Base-by-base conservation (phyloP, 2,329 filamentous ascomycete genomes). In the Ophiocordyceps camponoti-leonardi region DNA sequence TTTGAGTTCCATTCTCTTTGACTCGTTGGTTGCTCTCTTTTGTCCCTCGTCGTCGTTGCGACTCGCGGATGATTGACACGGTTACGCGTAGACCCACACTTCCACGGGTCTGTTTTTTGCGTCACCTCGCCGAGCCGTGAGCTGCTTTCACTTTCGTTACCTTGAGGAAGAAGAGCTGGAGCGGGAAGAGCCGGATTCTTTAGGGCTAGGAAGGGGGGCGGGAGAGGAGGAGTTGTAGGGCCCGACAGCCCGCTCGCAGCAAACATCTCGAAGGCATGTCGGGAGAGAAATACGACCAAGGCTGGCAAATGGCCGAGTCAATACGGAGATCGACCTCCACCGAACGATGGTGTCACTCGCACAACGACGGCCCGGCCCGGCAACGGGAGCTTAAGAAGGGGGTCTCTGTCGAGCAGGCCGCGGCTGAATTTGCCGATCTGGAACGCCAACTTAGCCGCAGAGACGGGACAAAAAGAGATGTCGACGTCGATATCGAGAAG, bases 371-470 rank as follows among this genome's bases (percentile, higher is more conserved):
- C 35, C 16, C 35, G 6, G 16, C 35, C 16, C 16, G 35, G 35
- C 16, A 35, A 14, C 31, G 28, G 18, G 31, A 41, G 39, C 30
- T 43, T 8, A 76, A 37, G 35, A 76, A 37, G 35, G 35, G 16
- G 16, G 35, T 87, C 30, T 77, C 81, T 10, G 71, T 88, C 44
- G 67, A 75, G 48, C 72, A 73, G 45, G 83, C 83, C 41, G 75
- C 84, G 59, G 74, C 73, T 30, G 81, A 86, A 23, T 88, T 87
- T 51, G 74, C 73, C 0, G 71, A 83, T 50, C 68, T 88, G 14
- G 80, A 73, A 55, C 68, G 71, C 33, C 71, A 79, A 57, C 63
- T 82, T 19, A 73, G 75, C 2, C n/a, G 79, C 75, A 7, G 68
- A 68, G 28, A 66, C 66, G 1, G 77, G 73, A 56, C 55, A 53